Evolutionary conservation across 495 filamentous ascomycete species (phyloP), one percentile per base, ranked within the genome.

Genomic region (Xylaria grammica): DNA sequence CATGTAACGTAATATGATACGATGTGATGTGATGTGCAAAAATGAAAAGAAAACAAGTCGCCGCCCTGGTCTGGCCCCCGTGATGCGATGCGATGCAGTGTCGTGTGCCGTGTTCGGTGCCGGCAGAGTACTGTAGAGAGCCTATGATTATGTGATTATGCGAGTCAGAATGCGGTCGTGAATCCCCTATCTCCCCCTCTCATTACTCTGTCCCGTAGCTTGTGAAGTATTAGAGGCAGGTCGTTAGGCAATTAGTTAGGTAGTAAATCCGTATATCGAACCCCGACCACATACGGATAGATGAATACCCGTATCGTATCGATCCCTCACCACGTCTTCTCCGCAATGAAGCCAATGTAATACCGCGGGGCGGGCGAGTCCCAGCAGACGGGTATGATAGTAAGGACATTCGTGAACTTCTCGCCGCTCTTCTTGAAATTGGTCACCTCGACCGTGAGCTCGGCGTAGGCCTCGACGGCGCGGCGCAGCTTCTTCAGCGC

Each of bases 371-470:
- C 29, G 32, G 54, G 24, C 2, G 52, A 30, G 24, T 74, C 66
- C 74, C 76, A 73, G 27, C 38, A 56, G 32, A 84, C 69, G 1
- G 83, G 83, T n/a, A 85, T 76, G 42, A 84, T 79, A 34, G 76
- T 78, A 36, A 85, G 49, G 10, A 81, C 6, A 54, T 85, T 85
- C 52, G 65, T 62, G 63, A 85, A 85, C 24, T 38, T 66, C 57
- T 74, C 50, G 0, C 83, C 83, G 32, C 72, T 71, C 67, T 82
- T 84, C 61, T 75, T 84, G 68, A 79, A 85, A 64, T 85, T 85
- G 60, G 72, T 65, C 19, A 85, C 71, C 22, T 76, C 72, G 20
- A 84, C 65, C 19, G 77, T 72, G 3, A 82, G 53, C 69, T 85
- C 83, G 20, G 69, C 26, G 27, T 73, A 69, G 26, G 65, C 66